Evolutionary conservation across 225 moss, liverwort and hornwort genomes (phyloP).

Genomic region (Climacium dendroides): DNA sequence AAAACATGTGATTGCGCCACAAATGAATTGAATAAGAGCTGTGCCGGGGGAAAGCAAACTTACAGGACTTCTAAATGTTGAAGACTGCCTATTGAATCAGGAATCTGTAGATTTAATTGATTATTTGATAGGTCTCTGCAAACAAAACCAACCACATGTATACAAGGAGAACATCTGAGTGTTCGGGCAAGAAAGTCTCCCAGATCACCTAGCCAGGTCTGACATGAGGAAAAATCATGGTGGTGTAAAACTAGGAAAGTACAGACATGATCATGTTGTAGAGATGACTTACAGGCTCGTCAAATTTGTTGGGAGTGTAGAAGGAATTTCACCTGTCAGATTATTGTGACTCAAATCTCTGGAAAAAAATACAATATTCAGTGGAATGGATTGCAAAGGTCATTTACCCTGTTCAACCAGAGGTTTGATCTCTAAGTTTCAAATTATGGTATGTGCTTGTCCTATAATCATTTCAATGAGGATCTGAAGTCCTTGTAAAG

Average conservation of each 20-base stretch:
- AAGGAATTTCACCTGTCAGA: not conserved
- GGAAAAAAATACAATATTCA: not conserved
- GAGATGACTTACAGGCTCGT: slow-evolving; percentile 9
- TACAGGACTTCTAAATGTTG: slow-evolving; percentile 6
- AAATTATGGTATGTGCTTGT: not conserved
- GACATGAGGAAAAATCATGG: not conserved
- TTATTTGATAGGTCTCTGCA: slow-evolving; percentile 25
- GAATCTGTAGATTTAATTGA: not conserved
- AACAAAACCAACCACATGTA: not conserved
- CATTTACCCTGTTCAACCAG: not conserved
- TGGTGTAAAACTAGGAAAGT: not conserved
- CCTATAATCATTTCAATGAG: not conserved
- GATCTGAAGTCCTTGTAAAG: not conserved
- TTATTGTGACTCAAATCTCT: slow-evolving; percentile 22
- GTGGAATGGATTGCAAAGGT: not conserved
- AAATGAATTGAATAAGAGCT: not conserved
- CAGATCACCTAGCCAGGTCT: not conserved
- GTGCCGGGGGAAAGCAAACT: not conserved
- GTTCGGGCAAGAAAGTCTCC: not conserved
- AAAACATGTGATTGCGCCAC: not conserved
- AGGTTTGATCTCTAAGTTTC: not conserved
- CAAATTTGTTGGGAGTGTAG: slow-evolving; percentile 3
- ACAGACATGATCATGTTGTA: not conserved
- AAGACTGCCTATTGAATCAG: slow-evolving; percentile 4
- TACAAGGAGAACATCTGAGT: not conserved